A percentile compares a stretch with the other conserved stretches of the same genome.
These are phyloP conservation scores for Solanum appendiculatum DNA, from an alignment of 257 asterid genomes.

Conservation along the genomic window DNA sequence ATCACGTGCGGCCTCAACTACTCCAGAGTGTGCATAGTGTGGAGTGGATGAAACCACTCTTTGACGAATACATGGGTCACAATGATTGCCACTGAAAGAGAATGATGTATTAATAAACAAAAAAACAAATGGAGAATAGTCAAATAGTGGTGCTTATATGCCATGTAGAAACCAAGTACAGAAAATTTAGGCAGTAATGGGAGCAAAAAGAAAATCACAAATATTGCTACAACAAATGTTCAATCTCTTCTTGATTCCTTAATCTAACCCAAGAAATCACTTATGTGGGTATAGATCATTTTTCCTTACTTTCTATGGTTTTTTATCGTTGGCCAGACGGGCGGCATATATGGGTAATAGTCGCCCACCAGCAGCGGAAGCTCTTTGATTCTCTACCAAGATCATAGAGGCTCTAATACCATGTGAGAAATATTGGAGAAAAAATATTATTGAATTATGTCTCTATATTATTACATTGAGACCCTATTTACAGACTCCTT, in stretches of 20 bases:
- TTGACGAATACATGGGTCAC: background rate
- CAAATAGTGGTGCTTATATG: background rate
- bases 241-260: background rate
- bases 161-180: background rate
- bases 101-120: background rate
- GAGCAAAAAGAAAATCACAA: background rate
- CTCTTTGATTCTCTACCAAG: background rate
- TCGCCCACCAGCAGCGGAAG: accelerated
- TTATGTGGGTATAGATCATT: background rate
- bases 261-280: background rate
- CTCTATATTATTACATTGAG: background rate
- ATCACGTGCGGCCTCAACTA: constrained; percentile 22
- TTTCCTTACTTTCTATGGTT: background rate
- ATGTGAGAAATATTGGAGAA: background rate
- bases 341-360: background rate
- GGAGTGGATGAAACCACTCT: background rate
- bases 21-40: constrained; percentile 23
- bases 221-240: background rate
- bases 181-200: background rate
- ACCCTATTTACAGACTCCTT: background rate
- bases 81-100: background rate
- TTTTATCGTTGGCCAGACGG: background rate
- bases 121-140: background rate
- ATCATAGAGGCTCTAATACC: background rate
- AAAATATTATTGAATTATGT: background rate